phyloP scores from a whole-genome alignment of 192 early-diverging fungal genomes.

The Gaertneriomyces semiglobifer region DNA sequence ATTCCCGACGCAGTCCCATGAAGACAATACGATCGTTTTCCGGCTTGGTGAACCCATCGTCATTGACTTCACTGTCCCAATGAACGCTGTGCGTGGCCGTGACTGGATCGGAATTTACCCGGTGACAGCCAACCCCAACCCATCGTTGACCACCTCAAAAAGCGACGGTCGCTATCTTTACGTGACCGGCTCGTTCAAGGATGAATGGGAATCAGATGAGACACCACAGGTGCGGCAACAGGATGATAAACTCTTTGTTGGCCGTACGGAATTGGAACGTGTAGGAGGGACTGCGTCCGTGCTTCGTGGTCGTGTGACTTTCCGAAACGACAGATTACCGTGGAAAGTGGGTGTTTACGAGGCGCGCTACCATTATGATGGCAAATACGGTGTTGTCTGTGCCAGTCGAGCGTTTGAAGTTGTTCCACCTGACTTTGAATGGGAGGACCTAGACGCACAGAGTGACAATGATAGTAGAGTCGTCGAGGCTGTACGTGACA shows the following conservation, averaged over 20 bases:
- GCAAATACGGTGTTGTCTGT: slow-evolving; percentile 78
- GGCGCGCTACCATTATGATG: slow-evolving; percentile 87
- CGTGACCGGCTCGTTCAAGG: slow-evolving; percentile 56
- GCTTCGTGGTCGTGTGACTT: slow-evolving; percentile 57
- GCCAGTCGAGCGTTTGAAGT: slow-evolving; percentile 78
- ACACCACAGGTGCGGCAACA: slow-evolving; percentile 30
- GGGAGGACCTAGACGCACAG: slow-evolving; percentile 11
- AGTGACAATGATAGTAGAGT: slow-evolving; percentile 20
- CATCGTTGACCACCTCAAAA: slow-evolving; percentile 69
- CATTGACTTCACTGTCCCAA: slow-evolving; percentile 72
- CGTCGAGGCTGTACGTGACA: slow-evolving; percentile 8
- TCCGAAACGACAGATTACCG: slow-evolving; percentile 66
- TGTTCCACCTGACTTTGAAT: slow-evolving; percentile 31
- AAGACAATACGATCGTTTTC: slow-evolving; percentile 36
- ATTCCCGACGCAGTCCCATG: slow-evolving; percentile 29
- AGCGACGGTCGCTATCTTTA: slow-evolving; percentile 69
- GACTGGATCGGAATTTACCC: slow-evolving; percentile 96
- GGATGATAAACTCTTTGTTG: slow-evolving; percentile 30
- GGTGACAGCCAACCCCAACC: slow-evolving; percentile 69
- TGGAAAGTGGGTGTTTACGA: slow-evolving; percentile 89
- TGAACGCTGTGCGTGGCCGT: slow-evolving; percentile 56
- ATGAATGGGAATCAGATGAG: slow-evolving; percentile 49
- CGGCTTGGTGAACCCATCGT: slow-evolving; percentile 74
- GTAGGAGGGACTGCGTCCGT: slow-evolving; percentile 30
- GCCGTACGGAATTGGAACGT: background rate